Evolutionary conservation across 2,329 filamentous ascomycete species (phyloP).

Genomic region (Penicillium sp.): DNA sequence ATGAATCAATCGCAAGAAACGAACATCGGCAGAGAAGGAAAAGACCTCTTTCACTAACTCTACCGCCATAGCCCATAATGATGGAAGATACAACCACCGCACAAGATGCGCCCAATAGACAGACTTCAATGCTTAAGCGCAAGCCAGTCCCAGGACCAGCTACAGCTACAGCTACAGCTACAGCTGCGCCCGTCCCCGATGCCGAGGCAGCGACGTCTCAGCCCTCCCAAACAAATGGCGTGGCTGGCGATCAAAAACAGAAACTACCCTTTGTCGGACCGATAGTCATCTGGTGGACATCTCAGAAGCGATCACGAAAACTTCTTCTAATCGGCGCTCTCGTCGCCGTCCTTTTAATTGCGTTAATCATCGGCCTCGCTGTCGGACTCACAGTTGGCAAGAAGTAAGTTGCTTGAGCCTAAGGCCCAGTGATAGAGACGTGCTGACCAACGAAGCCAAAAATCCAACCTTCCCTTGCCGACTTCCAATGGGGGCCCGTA

Average conservation of each 20-base stretch:
- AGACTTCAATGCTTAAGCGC: constrained; percentile 13
- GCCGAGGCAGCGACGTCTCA: not conserved
- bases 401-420: constrained; percentile 8
- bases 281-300: constrained; percentile 6
- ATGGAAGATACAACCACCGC: not conserved
- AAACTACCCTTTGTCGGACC: not conserved
- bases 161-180: constrained; percentile 1
- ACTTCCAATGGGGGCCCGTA: constrained; percentile 50
- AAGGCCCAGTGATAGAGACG: not conserved
- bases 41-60: not conserved
- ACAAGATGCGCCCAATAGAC: not conserved
- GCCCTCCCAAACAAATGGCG: not conserved
- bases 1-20: not conserved
- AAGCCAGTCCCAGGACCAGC: constrained; percentile 15
- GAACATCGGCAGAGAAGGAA: not conserved
- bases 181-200: not conserved
- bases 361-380: constrained; percentile 26
- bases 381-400: constrained; percentile 25
- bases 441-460: constrained; percentile 2
- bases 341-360: constrained; percentile 14
- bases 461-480: constrained; percentile 27
- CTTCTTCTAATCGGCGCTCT: constrained; percentile 16
- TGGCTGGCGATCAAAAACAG: not conserved
- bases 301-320: constrained; percentile 17
- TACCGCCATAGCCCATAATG: not conserved